Evolutionary conservation across 257 asterid genomes (phyloP), one percentile per base, ranked within the genome.

Genomic region (Cruciata laevipes): DNA sequence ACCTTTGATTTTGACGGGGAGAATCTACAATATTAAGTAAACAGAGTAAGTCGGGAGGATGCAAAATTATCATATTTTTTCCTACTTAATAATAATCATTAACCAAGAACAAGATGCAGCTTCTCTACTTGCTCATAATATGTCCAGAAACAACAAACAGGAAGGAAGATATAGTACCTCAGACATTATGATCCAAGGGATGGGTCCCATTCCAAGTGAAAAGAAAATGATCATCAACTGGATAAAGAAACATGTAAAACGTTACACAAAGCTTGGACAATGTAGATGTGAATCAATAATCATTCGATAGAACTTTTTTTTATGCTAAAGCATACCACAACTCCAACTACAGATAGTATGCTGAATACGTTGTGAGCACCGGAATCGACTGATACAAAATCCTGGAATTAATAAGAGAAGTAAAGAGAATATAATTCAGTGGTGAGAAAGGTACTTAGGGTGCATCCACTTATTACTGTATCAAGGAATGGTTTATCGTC

Each of bases 141-240:
- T 47, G 55, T 31, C 35, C 53, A 30, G 59, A 7, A 53, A 53
- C 35, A 13, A 13, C 8, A 47, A 51, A 25, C 51, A 14, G 31
- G 17, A 42, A 18, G 42, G 63, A 60, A 64, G 65, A 30, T 73
- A 3, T 6, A 16, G 76, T 64, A 89, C 98, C 98, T 92, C 98
- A 20, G 98, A 92, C 98, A 92, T 92, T 73, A 92, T 86, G 66
- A 92, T 83, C 98, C 98, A 92, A 0, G 98, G 98, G 71, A 89
- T 81, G 37, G 98, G 93, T 49, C 98, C 98, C 87, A 92, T 86
- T 77, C 98, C 98, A 27, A 85, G 92, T n/a, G 98, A 89, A 71
- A 92, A 92, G 3, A 79, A 74, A 69, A 88, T 72, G 73, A 91
- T 81, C 95, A 86, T 79, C 69, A 74, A 67, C 97, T 89, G 79